Percentiles rank a stretch among this genome's conserved stretches.
Conservation (phyloP, 177 flowering plant genomes). For the Telopea speciosissima region DNA sequence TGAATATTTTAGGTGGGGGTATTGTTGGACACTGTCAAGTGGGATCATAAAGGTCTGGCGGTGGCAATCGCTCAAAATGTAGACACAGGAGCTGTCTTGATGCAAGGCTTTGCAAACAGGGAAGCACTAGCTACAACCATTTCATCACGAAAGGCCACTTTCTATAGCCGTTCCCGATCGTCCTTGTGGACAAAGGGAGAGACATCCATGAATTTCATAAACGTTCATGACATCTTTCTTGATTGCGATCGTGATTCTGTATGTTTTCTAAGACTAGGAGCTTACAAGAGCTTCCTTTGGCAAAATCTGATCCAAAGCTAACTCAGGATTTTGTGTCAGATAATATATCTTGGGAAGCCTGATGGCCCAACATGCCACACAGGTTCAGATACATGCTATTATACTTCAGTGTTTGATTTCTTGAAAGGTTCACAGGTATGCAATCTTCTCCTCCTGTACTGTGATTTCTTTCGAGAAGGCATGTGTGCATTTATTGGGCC, state of each 20-base stretch:
- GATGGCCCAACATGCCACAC: constrained; percentile 93
- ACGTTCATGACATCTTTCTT: constrained; percentile 52
- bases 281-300: background rate
- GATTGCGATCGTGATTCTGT: constrained; percentile 33
- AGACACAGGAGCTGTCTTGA: constrained; percentile 58
- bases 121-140: constrained; percentile 65
- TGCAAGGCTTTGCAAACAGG: constrained; percentile 86
- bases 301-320: background rate
- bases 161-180: constrained; percentile 74
- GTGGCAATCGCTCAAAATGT: constrained; percentile 46
- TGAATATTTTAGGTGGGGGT: constrained; percentile 39
- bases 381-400: constrained; percentile 82
- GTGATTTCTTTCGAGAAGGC: background rate
- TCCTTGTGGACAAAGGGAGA: constrained; percentile 81
- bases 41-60: constrained; percentile 88
- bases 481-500: background rate
- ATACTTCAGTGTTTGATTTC: constrained; percentile 38
- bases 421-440: constrained; percentile 38
- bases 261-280: constrained; percentile 21
- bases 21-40: constrained; percentile 63
- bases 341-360: constrained; percentile 82
- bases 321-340: constrained; percentile 28
- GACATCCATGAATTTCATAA: constrained; percentile 75
- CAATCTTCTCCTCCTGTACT: background rate
- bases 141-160: constrained; percentile 70